Conservation (phyloP, 768 basidiomycete genomes). For the Dacryopinax spathularia region DNA sequence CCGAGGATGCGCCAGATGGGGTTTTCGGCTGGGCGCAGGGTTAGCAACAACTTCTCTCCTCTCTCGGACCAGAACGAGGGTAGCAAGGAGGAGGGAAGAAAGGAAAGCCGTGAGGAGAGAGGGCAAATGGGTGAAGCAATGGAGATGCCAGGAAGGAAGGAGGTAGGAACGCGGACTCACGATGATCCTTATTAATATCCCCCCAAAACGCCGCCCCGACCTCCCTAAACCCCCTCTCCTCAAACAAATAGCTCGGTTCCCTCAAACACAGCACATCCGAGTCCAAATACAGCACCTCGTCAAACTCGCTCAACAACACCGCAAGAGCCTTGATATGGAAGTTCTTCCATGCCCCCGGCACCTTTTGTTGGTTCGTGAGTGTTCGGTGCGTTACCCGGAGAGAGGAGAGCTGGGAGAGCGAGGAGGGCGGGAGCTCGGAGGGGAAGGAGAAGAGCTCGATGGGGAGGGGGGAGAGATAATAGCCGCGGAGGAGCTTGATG, state of each 20-base stretch:
- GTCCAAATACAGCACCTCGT: slow-evolving; percentile 29
- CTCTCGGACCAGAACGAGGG: too few relatives aligned
- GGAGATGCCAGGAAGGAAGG: not conserved
- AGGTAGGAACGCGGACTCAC: slow-evolving; percentile 5
- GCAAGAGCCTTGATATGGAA: slow-evolving; percentile 26
- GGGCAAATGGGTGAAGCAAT: not conserved
- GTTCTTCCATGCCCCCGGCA: slow-evolving; percentile 18
- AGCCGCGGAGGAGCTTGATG: slow-evolving; percentile 23
- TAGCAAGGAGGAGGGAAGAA: too few relatives aligned
- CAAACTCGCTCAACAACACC: slow-evolving; percentile 23
- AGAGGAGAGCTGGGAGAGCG: slow-evolving; percentile 17
- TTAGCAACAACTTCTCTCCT: too few relatives aligned
- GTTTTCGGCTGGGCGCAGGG: slow-evolving; percentile 21
- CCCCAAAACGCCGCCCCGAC: slow-evolving; percentile 30
- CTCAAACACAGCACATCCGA: slow-evolving; percentile 28
- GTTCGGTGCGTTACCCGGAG: slow-evolving; percentile 20
- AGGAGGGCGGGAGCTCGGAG: slow-evolving; percentile 21
- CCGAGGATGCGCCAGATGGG: slow-evolving; percentile 29
- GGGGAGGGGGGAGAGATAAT: slow-evolving; percentile 22
- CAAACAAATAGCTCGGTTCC: slow-evolving; percentile 28
- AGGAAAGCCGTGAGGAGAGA: too few relatives aligned
- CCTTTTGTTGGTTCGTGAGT: not conserved
- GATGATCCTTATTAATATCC: slow-evolving; percentile 29
- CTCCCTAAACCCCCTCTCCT: slow-evolving; percentile 19
- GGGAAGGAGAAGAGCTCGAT: slow-evolving; percentile 30